phyloP scores from a whole-genome alignment of 2,329 filamentous ascomycete species.

The Penicillium sp. region DNA sequence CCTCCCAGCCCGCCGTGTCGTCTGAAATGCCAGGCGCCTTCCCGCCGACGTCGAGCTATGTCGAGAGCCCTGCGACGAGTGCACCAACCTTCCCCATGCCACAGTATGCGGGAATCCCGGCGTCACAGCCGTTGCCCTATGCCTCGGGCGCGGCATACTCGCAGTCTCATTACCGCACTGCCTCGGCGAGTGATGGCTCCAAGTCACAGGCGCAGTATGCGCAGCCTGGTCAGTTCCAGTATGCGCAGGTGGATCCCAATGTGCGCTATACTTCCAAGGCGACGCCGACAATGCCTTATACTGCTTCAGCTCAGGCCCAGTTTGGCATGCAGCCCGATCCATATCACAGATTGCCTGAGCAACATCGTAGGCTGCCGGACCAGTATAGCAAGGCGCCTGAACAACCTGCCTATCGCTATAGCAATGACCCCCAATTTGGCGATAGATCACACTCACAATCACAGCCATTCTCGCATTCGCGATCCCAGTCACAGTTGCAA shows the following conservation, averaged over 20 bases:
- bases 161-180: constrained; percentile 36
- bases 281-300: constrained; percentile 27
- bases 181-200: constrained; percentile 31
- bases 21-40: constrained; percentile 38
- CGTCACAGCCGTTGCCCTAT: constrained; percentile 27
- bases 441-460: constrained; percentile 4
- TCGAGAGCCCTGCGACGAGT: constrained; percentile 20
- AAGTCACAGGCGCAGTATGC: constrained; percentile 28
- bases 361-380: constrained; percentile 5
- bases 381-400: constrained; percentile 9
- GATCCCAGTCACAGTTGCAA: background rate
- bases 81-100: constrained; percentile 31
- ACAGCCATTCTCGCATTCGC: constrained; percentile 11
- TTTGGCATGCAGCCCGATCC: constrained; percentile 29
- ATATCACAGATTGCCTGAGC: constrained; percentile 15
- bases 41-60: constrained; percentile 30
- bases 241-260: constrained; percentile 45
- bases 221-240: constrained; percentile 40
- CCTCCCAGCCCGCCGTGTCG: constrained; percentile 29
- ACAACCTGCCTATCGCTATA: constrained; percentile 29
- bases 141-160: constrained; percentile 20
- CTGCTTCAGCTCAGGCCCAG: constrained; percentile 30
- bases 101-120: constrained; percentile 36
- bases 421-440: constrained; percentile 21
- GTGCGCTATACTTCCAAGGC: constrained; percentile 44